These are phyloP conservation scores for Barnettozyma vustinii DNA, from an alignment of 805 yeast genomes.

Conservation along the genomic window DNA sequence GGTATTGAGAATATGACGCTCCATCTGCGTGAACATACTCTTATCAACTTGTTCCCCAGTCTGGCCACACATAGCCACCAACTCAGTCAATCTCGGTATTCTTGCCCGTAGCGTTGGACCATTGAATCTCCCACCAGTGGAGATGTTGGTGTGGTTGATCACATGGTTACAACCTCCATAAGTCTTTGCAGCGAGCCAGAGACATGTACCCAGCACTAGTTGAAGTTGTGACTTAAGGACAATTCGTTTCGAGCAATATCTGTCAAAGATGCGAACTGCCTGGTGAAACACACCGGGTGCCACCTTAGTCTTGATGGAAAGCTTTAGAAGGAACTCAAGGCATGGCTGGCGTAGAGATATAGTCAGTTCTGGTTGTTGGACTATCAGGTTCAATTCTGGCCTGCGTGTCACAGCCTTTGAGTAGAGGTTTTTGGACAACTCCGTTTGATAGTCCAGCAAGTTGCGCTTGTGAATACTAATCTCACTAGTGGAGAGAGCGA, in stretches of 20 bases:
- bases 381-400: constrained; percentile 62
- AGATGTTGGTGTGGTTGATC: constrained; percentile 42
- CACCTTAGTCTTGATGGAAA: constrained; percentile 57
- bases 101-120: constrained; percentile 73
- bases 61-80: constrained; percentile 66
- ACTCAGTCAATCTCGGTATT: constrained; percentile 67
- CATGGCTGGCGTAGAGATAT: constrained; percentile 68
- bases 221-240: constrained; percentile 85
- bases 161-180: constrained; percentile 70
- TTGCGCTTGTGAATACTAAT: constrained; percentile 39
- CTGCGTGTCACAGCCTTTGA: constrained; percentile 34
- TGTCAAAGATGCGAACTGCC: constrained; percentile 74
- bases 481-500: constrained; percentile 45
- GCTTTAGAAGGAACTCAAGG: constrained; percentile 75
- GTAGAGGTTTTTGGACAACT: constrained; percentile 36
- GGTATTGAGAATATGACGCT: constrained; percentile 65
- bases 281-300: constrained; percentile 63
- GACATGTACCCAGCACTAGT: constrained; percentile 82
- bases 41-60: constrained; percentile 52
- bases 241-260: constrained; percentile 84
- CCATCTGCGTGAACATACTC: constrained; percentile 83
- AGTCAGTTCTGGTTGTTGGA: constrained; percentile 83
- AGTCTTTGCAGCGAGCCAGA: constrained; percentile 91
- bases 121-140: constrained; percentile 53
- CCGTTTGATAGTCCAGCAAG: constrained; percentile 48